Conservation (phyloP, 225 moss, liverwort and hornwort genomes). For the Straminergon stramineum region DNA sequence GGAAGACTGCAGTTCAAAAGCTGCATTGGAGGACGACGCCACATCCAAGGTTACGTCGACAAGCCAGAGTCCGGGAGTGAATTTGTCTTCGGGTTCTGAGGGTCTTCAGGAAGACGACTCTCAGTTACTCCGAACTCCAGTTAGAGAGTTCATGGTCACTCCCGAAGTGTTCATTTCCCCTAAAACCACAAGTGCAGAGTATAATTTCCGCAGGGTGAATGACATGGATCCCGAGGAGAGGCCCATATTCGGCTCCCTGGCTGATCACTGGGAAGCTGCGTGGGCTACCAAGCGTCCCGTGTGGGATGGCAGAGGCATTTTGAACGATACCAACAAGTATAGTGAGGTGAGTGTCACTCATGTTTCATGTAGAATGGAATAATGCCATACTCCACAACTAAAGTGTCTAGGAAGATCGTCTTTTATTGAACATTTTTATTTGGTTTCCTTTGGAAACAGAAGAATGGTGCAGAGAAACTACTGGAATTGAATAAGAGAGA, state of each 20-base stretch:
- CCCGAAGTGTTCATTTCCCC: constrained; percentile 50
- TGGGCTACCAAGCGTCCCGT: constrained; percentile 38
- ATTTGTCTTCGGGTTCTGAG: not conserved
- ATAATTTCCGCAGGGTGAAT: constrained; percentile 31
- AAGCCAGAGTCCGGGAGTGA: not conserved
- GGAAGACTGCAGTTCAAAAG: not conserved
- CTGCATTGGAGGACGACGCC: constrained; percentile 11
- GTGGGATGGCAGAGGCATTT: constrained; percentile 86
- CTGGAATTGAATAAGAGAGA: not conserved
- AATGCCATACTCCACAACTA: not conserved
- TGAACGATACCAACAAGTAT: constrained; percentile 81
- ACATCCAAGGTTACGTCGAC: not conserved
- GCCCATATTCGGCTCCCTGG: constrained; percentile 79
- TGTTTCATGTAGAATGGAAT: not conserved
- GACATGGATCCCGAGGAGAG: constrained; percentile 70
- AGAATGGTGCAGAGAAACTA: not conserved
- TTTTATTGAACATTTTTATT: not conserved
- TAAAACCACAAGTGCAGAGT: constrained; percentile 15
- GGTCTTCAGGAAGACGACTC: constrained; percentile 2
- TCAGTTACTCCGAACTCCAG: constrained; percentile 9
- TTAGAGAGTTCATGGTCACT: constrained; percentile 15
- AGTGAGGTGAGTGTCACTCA: constrained; percentile 40
- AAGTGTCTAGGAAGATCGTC: not conserved
- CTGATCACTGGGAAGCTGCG: constrained; percentile 68
- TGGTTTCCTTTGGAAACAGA: not conserved